Percentiles rank a stretch among this genome's conserved stretches.
Evolutionary conservation across 176 grass and related monocot species (phyloP).

Genomic region (Triticum urartu): DNA sequence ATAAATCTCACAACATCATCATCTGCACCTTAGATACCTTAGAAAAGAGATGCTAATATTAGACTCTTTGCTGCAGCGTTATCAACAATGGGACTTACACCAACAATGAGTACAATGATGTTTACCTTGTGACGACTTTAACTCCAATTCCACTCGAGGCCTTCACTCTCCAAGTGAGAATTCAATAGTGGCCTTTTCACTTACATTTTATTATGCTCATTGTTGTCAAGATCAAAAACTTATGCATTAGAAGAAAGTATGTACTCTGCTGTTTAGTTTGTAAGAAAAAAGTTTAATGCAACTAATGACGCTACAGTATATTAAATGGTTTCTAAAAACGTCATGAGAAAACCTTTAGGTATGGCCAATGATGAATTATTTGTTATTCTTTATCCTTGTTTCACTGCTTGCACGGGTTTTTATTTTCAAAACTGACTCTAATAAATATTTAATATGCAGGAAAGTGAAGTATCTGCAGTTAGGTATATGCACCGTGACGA

Average conservation of each 20-base stretch:
- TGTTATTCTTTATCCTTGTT: neutral
- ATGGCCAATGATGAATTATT: neutral
- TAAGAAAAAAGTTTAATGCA: conserved; percentile 21
- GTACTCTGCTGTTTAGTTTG: neutral
- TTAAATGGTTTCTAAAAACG: neutral
- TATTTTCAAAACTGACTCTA: neutral
- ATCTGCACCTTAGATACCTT: neutral
- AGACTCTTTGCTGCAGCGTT: conserved; percentile 55
- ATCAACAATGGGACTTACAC: conserved; percentile 68
- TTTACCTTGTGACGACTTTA: conserved; percentile 92
- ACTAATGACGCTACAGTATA: neutral
- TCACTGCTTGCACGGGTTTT: neutral
- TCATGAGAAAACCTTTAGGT: neutral
- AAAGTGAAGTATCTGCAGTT: conserved; percentile 87
- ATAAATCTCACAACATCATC: neutral
- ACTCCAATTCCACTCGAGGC: conserved; percentile 82
- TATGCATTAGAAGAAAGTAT: conserved; percentile 20
- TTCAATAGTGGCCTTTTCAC: neutral
- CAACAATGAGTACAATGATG: conserved; percentile 92
- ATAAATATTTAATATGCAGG: conserved; percentile 42
- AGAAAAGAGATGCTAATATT: neutral
- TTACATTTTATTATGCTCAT: neutral
- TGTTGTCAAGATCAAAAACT: neutral
- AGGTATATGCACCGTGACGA: conserved; percentile 66
- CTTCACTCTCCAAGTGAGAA: conserved; percentile 80